These are phyloP conservation scores for Kokia cookei DNA, from an alignment of 441 rosid species.

Conservation along the genomic window DNA sequence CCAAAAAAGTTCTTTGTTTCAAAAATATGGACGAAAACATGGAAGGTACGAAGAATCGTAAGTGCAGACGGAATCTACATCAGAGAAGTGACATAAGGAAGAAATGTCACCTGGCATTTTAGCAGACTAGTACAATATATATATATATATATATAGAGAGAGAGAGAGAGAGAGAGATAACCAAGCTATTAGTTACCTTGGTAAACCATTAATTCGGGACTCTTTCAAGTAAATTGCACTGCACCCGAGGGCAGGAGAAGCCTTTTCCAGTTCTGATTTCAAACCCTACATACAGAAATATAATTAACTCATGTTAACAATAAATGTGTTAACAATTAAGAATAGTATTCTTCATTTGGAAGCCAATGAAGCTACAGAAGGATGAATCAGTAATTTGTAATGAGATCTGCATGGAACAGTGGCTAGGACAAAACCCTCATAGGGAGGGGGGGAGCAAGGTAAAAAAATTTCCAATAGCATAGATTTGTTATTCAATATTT, in stretches of 20 bases:
- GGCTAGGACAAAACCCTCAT: not conserved
- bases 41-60: not conserved
- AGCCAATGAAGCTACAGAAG: not conserved
- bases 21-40: conserved; percentile 1
- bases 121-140: not conserved
- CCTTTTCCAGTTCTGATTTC: conserved; percentile 90
- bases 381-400: not conserved
- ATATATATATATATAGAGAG: not conserved
- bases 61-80: not conserved
- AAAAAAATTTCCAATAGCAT: not conserved
- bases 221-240: conserved; percentile 87
- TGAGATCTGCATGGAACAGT: not conserved
- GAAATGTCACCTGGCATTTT: not conserved
- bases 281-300: conserved; percentile 48
- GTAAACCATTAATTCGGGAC: conserved; percentile 74
- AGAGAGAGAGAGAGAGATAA: not conserved
- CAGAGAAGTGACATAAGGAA: conserved; percentile 23
- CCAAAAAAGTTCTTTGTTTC: conserved; percentile 11
- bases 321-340: not conserved
- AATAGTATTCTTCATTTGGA: not conserved
- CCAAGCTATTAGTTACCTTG: conserved; percentile 37
- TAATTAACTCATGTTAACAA: conserved; percentile 1
- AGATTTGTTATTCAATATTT: not conserved
- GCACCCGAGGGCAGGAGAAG: conserved; percentile 76
- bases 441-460: not conserved